Conservation (phyloP, 495 filamentous ascomycete species). For the Lophium mytilinum region DNA sequence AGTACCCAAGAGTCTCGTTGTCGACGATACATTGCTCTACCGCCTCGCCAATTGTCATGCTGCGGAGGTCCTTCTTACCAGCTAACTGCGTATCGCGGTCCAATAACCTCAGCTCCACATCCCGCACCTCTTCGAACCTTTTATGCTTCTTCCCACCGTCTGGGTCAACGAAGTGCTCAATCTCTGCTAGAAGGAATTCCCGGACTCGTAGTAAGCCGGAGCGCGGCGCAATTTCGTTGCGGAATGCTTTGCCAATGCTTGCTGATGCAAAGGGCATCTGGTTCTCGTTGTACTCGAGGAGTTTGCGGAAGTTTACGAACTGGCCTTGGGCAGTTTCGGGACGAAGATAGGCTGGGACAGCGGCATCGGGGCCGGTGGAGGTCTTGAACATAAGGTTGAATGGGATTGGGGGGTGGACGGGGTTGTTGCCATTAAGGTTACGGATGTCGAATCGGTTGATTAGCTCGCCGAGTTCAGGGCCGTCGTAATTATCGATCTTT, state of each 20-base stretch:
- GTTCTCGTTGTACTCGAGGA: slow-evolving; percentile 66
- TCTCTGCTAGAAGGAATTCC: slow-evolving; percentile 71
- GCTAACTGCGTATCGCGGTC: slow-evolving; percentile 63
- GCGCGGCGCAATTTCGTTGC: slow-evolving; percentile 65
- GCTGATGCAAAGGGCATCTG: slow-evolving; percentile 69
- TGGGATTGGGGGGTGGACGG: slow-evolving; percentile 52
- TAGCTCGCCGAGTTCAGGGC: slow-evolving; percentile 58
- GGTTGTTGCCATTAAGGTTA: slow-evolving; percentile 52
- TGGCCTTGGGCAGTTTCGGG: slow-evolving; percentile 14
- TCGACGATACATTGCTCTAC: slow-evolving; percentile 61
- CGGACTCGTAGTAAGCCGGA: slow-evolving; percentile 59
- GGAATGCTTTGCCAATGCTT: slow-evolving; percentile 68
- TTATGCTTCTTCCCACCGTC: slow-evolving; percentile 62
- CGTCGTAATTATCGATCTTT: slow-evolving; percentile 65
- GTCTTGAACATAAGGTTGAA: slow-evolving; percentile 75
- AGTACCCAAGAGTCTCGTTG: slow-evolving; percentile 81
- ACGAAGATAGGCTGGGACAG: neutral
- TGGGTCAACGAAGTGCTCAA: slow-evolving; percentile 74
- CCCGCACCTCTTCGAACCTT: slow-evolving; percentile 57
- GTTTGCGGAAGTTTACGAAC: slow-evolving; percentile 50
- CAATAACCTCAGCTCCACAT: slow-evolving; percentile 58
- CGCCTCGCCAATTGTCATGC: slow-evolving; percentile 60
- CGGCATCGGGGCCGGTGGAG: slow-evolving; percentile 47
- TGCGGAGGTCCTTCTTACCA: slow-evolving; percentile 55
- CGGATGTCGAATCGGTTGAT: slow-evolving; percentile 58